A percentile compares a stretch with the other conserved stretches of the same genome.
Conservation (phyloP, 2,329 filamentous ascomycete species). For the Fusarium sp. region DNA sequence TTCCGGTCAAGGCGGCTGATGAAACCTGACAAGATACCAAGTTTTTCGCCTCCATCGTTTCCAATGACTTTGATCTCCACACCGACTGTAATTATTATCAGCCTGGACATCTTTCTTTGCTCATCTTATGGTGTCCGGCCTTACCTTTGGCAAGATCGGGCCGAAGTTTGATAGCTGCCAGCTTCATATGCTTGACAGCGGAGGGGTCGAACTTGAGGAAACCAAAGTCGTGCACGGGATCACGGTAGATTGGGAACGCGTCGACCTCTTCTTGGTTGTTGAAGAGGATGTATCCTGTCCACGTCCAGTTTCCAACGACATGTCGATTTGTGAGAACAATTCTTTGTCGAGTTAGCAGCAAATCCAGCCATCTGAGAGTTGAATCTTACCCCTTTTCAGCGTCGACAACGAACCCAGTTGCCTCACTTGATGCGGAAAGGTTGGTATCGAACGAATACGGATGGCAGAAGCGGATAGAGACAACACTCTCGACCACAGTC, state of each 20-base stretch:
- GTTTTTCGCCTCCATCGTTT: conserved; percentile 30
- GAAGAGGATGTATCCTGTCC: conserved; percentile 98
- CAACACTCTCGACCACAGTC: conserved; percentile 93
- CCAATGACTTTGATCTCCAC: conserved; percentile 34
- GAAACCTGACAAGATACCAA: conserved; percentile 76
- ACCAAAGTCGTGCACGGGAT: conserved; percentile 98
- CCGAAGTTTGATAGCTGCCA: conserved; percentile 50
- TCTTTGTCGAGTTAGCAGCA: not conserved
- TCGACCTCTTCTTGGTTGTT: conserved; percentile 98
- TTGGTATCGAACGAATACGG: conserved; percentile 98
- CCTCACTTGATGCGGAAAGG: conserved; percentile 91
- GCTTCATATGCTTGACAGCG: conserved; percentile 98
- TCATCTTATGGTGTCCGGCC: not conserved
- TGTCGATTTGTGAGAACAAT: conserved; percentile 83
- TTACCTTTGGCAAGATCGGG: conserved; percentile 27
- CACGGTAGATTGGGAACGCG: conserved; percentile 94
- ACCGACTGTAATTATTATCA: conserved; percentile 1
- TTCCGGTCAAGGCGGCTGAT: conserved; percentile 96
- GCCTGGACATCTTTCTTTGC: not conserved
- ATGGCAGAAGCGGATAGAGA: conserved; percentile 98
- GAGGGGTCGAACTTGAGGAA: conserved; percentile 96
- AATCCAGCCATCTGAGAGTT: not conserved
- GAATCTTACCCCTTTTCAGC: conserved; percentile 17
- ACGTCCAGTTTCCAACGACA: conserved; percentile 92
- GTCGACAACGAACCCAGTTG: conserved; percentile 71